Conservation (phyloP, 371 early-diverging fungal species). For the Apophysomyces trapeziformis region DNA sequence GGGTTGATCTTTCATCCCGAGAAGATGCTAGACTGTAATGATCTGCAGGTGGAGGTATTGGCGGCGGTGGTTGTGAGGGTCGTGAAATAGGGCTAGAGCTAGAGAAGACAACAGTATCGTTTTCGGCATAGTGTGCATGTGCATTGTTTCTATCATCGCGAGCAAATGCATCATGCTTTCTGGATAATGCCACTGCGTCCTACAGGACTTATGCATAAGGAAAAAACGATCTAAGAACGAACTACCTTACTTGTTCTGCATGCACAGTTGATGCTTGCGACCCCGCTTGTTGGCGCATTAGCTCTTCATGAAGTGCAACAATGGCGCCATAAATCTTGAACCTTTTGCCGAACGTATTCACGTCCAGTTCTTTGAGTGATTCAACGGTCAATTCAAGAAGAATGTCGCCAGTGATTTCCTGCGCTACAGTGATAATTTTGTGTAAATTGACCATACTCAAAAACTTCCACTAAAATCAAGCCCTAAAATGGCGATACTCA, state of each 20-base stretch:
- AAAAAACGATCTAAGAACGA: not conserved
- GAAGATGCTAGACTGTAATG: not conserved
- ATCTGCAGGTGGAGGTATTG: not conserved
- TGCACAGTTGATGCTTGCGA: not conserved
- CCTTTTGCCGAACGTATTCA: conserved; percentile 71
- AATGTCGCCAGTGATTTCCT: conserved; percentile 75
- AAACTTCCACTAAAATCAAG: no score
- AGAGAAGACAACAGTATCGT: conserved; percentile 1
- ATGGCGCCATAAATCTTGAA: conserved; percentile 73
- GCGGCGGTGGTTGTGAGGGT: not conserved
- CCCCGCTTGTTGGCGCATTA: conserved; percentile 8
- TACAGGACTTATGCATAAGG: not conserved
- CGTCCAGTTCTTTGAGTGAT: conserved; percentile 74
- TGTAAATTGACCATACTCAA: not conserved
- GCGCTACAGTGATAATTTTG: conserved; percentile 40
- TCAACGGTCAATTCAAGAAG: conserved; percentile 66
- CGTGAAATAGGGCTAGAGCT: not conserved
- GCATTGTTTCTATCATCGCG: conserved; percentile 1
- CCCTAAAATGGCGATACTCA: conserved; percentile 20
- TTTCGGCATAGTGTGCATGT: not conserved
- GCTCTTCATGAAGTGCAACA: conserved; percentile 45
- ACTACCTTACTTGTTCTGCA: conserved; percentile 1
- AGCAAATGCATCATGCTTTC: not conserved
- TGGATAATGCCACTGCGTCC: not conserved
- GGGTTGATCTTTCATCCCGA: not conserved